phyloP scores from a whole-genome alignment of 2,329 filamentous ascomycete species.

The Ceratocystis huliohia region DNA sequence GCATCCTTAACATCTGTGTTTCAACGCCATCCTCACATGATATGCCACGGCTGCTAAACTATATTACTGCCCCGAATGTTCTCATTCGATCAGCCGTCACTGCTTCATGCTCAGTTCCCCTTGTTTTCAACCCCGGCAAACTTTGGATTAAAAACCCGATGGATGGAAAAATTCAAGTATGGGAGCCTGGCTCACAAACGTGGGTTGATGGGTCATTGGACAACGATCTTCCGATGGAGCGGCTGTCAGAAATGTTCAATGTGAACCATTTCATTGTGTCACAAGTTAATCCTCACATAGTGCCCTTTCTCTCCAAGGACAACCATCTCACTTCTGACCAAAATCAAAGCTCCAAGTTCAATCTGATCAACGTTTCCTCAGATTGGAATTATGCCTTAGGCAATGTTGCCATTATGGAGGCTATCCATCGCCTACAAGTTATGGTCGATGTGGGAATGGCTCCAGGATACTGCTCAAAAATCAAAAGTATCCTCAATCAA shows the following conservation, averaged over 20 bases:
- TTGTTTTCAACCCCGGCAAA: constrained; percentile 68
- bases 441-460: constrained; percentile 70
- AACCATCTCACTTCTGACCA: constrained; percentile 39
- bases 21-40: constrained; percentile 81
- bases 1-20: constrained; percentile 88
- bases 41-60: constrained; percentile 75
- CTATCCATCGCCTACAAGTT: constrained; percentile 66
- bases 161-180: constrained; percentile 64
- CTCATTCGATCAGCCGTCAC: constrained; percentile 94
- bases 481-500: constrained; percentile 70
- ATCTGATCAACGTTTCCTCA: constrained; percentile 18
- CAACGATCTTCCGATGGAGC: constrained; percentile 82
- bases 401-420: constrained; percentile 64
- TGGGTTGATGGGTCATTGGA: constrained; percentile 95
- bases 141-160: constrained; percentile 73
- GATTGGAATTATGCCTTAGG: constrained; percentile 56
- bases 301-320: constrained; percentile 70
- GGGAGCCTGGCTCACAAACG: constrained; percentile 72
- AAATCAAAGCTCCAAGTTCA: neutral
- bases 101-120: constrained; percentile 85
- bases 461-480: constrained; percentile 65
- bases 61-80: constrained; percentile 84
- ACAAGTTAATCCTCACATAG: constrained; percentile 88
- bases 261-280: constrained; percentile 98
- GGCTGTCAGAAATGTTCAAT: constrained; percentile 89